Evolutionary conservation across 768 basidiomycete species (phyloP).

Genomic region (Candolleomyces aberdarensis): DNA sequence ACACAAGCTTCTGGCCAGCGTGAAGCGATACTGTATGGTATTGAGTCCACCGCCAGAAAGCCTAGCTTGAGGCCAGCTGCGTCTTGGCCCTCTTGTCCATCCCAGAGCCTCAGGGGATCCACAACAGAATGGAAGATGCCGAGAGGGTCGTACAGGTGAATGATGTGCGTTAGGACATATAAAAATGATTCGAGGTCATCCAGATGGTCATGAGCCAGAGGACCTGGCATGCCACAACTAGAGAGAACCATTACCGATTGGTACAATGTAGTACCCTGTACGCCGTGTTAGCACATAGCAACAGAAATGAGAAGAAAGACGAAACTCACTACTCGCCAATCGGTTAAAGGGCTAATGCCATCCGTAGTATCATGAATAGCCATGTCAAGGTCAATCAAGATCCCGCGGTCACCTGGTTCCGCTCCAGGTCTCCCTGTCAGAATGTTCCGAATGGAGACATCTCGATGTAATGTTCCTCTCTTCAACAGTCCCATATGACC

Average conservation of each 20-base stretch:
- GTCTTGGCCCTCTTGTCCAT: no score
- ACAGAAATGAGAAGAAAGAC: no score
- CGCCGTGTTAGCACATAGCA: no score
- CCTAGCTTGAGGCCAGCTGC: no score
- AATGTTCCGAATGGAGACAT: not conserved
- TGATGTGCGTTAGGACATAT: not conserved
- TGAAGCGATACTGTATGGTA: no score
- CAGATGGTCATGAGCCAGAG: not conserved
- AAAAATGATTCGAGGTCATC: not conserved
- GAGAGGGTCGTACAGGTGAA: not conserved
- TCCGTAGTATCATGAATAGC: not conserved
- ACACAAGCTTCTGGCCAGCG: no score
- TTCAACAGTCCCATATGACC: not conserved
- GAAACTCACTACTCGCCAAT: not conserved
- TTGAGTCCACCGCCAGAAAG: no score
- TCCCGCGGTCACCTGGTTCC: not conserved
- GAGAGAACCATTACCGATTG: not conserved
- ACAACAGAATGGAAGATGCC: slow-evolving; percentile 17
- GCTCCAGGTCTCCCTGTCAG: not conserved
- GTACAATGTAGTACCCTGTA: not conserved
- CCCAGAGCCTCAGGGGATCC: no score
- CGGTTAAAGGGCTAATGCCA: not conserved
- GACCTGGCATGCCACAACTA: not conserved
- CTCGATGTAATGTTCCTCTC: not conserved
- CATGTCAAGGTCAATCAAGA: not conserved